Base-by-base conservation (phyloP, 768 basidiomycete species). In the Collybia mongolica region DNA sequence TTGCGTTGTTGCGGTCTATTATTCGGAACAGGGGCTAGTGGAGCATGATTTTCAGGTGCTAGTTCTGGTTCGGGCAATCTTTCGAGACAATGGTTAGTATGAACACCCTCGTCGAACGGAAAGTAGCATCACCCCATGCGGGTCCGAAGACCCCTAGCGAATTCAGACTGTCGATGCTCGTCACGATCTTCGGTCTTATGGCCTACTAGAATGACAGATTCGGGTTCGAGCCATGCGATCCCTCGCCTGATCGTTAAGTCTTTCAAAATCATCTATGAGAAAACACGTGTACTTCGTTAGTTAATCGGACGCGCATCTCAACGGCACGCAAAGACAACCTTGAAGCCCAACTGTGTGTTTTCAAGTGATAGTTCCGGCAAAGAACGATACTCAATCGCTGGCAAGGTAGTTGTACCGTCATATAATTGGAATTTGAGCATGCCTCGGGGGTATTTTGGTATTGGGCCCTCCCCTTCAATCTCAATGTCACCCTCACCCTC, bases 401-500 rank as follows among this genome's bases (percentile, higher is more conserved):
- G 76, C 26, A 95, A 64, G 2, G 68, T 75, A 2, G 73, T 77
- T 12, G 71, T 64, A n/a, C 95, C 95, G 63, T 98, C 95, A 46
- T 81, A 85, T 44, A 97, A 65, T 56, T 84, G 75, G 23, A 97
- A 74, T 39, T 70, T 77, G 49, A 97, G 73, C 84, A 91, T 93
- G 24, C 83, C 80, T 46, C 92, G 71, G 3, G 92, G 84, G 65
- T 93, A 98, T 49, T 78, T 84, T 2, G 92, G 93, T 45, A 93
- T 76, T 0, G 86, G 86, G 0, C 86, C 89, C 63, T 85, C 86
- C 8, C 82, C 85, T 46, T 80, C 80, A 2, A 80, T 71, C 36
- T 82, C 84, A 38, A 80, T 71, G 53, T 82, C 82, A 1, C 74
- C 81, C 23, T 78, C 77, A 12, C 75, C 76, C 9, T 74, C 75